Base-by-base conservation (phyloP, 2,329 filamentous ascomycete genomes). In the Alternaria metachromatica region DNA sequence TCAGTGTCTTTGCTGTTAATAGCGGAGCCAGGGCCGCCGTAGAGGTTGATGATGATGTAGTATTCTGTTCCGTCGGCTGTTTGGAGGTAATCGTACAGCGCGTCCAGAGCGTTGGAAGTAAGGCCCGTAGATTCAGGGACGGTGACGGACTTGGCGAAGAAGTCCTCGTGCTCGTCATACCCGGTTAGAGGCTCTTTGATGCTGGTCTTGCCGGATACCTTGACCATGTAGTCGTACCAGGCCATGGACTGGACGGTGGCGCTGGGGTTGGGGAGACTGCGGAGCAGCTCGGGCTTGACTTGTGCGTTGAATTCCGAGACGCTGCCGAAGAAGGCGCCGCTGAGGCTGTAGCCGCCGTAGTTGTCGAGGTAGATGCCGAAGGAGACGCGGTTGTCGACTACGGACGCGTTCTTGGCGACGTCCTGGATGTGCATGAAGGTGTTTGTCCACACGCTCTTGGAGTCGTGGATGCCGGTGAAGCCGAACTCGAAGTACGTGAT, bases 351-450 rank as follows among this genome's bases (percentile, higher is more conserved):
- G 9, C 69, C 65, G 37, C 63, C 66, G 26, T 65, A 70, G 30
- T 73, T 75, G 55, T 84, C 80, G 28, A 82, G 72, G 64, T 83
- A 81, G 48, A 82, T 76, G 9, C 81, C 81, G 45, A 82, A 80
- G 0, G 80, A 80, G 25, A 82, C 73, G 43, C 81, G 79, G 56
- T 76, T 71, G 55, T 82, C 82, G 9, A 84, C 71, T 2, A 82
- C 72, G 3, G 81, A 75, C 5, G 77, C 76, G 50, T 81, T 82
- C 26, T 75, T 76, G 18, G 78, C 78, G 41, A 81, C 80, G 9
- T 79, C 71, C 66, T 84, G 82, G 20, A 84, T 72, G 66, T 80
- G 77, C 10, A 80, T 67, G 69, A 83, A 82, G 5, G 75, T 75
- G 48, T 76, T 72, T n/a, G 74, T 76, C 63, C 78, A 80, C n/a